Evolutionary conservation across 2,329 filamentous ascomycete genomes (phyloP), one percentile per base, ranked within the genome.

Genomic region (Paracoccidioides brasiliensis): DNA sequence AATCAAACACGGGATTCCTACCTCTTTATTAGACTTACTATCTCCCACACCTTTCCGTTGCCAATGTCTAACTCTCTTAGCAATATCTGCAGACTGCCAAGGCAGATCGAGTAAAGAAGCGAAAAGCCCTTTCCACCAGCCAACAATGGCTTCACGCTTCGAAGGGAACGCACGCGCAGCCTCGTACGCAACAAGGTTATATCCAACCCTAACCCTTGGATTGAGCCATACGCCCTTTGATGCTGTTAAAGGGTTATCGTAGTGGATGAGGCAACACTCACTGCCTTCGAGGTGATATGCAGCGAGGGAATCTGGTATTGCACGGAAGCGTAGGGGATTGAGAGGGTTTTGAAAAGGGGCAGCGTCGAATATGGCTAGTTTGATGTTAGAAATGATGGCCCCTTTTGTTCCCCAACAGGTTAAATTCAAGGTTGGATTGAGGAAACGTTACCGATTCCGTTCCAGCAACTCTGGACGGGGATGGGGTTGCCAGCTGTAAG

Each of bases 201-300:
- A 71, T 2, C 69, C 70, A 1, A 73, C 69, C 3, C 71, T 66
- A 1, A 72, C 71, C n/a, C 64, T 58, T 3, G 71, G 71, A 49
- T 73, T 73, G 22, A 73, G 48, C 54, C 66, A 73, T 4, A 72
- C 63, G 4, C 70, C 69, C 37, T 64, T 63, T 3, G 60, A 44
- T 2, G 43, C 33, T 0, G 67, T 66, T 0, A 70, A 59, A 1
- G 64, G 64, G 55, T 71, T 71, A 54, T 73, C 71, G 3, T 65
- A 67, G 42, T 73, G 69, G 15, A 73, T 70, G 53, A 90, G 78
- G 68, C 87, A 90, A 72, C 86, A 90, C 69, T 90, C 86, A 12
- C 82, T 86, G n/a, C 77, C 86, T 68, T 90, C 87, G 32, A 90
- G 74, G 48, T 72, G 69, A 35, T 63, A 64, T 3, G 61, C 57